These are phyloP conservation scores for Xanthoparmelia taractica DNA, from an alignment of 495 filamentous ascomycete genomes.

Conservation along the genomic window DNA sequence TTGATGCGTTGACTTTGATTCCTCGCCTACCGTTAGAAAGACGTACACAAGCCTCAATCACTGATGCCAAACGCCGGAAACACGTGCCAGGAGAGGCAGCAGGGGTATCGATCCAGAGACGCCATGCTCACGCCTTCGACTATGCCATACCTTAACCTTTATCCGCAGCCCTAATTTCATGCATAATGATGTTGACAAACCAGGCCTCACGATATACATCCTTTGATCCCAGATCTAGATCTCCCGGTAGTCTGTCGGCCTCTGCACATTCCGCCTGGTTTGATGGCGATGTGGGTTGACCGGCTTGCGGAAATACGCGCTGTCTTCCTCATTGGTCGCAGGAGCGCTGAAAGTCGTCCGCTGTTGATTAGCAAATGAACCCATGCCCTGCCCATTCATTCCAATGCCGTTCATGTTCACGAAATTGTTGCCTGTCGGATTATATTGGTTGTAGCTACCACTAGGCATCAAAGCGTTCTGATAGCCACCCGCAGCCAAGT, in stretches of 20 bases:
- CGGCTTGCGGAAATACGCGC: slow-evolving; percentile 90
- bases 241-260: slow-evolving; percentile 84
- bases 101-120: slow-evolving; percentile 11
- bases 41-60: neutral
- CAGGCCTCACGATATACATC: no score
- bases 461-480: slow-evolving; percentile 13
- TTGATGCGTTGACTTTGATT: neutral
- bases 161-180: neutral
- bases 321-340: slow-evolving; percentile 68
- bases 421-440: slow-evolving; percentile 37
- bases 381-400: slow-evolving; percentile 29
- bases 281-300: slow-evolving; percentile 92
- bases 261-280: slow-evolving; percentile 63
- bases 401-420: slow-evolving; percentile 43
- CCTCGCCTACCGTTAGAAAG: neutral
- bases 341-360: slow-evolving; percentile 55
- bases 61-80: slow-evolving; percentile 3
- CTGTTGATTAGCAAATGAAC: slow-evolving; percentile 64
- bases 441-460: slow-evolving; percentile 14
- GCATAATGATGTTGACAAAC: neutral
- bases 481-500: slow-evolving; percentile 6
- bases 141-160: slow-evolving; percentile 7
- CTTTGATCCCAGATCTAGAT: slow-evolving; percentile 37
- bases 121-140: slow-evolving; percentile 7
- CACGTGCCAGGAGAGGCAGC: slow-evolving; percentile 3